phyloP scores from a whole-genome alignment of 768 basidiomycete genomes.

The Termitomyces sp. region DNA sequence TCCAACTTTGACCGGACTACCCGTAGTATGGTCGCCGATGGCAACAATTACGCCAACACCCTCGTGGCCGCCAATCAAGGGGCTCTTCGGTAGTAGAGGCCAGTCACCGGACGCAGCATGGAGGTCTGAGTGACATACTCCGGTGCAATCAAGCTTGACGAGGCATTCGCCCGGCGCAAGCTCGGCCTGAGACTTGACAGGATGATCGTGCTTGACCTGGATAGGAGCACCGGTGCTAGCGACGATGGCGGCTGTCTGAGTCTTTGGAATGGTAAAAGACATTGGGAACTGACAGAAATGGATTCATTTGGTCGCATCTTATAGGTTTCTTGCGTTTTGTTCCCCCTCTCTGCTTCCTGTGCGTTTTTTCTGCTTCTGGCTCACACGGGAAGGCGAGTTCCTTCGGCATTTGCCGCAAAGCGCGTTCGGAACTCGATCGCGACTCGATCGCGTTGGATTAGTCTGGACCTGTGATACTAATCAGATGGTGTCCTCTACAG shows the following conservation, averaged over 20 bases:
- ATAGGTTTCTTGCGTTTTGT: background rate
- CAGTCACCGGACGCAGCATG: conserved; percentile 76
- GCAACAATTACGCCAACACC: conserved; percentile 83
- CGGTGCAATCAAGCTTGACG: conserved; percentile 68
- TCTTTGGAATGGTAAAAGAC: conserved; percentile 26
- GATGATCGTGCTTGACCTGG: conserved; percentile 37
- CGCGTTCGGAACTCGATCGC: background rate
- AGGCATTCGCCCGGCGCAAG: conserved; percentile 69
- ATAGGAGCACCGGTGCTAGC: conserved; percentile 26
- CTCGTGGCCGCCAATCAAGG: conserved; percentile 80
- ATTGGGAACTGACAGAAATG: background rate
- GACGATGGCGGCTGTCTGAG: conserved; percentile 39
- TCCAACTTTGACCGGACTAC: conserved; percentile 66
- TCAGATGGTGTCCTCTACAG: background rate
- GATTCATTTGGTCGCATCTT: background rate
- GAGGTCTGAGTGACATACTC: conserved; percentile 82
- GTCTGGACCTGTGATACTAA: background rate
- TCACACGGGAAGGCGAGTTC: background rate
- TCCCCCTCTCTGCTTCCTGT: too few relatives aligned
- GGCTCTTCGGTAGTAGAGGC: conserved; percentile 59
- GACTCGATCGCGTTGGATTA: background rate
- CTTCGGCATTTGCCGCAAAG: background rate
- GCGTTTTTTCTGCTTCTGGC: background rate
- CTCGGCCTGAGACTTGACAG: conserved; percentile 47
- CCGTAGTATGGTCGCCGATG: conserved; percentile 59